Evolutionary conservation across 2,329 filamentous ascomycete species (phyloP), one percentile per base, ranked within the genome.

Genomic region (Cordyceps fumosorosea): DNA sequence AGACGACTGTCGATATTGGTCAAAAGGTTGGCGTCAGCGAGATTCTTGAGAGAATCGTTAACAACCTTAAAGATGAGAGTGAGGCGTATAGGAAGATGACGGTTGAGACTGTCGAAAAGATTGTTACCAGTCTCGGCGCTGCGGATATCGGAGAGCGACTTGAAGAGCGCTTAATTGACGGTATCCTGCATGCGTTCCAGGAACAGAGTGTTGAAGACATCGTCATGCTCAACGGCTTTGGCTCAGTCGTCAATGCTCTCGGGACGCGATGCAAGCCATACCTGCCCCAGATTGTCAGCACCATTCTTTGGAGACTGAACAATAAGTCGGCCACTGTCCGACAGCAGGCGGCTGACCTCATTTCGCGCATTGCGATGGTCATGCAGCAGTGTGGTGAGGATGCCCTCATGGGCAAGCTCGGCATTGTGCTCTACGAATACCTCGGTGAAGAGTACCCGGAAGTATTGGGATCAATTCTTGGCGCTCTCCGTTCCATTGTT

Each of bases 41-140:
- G 79, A 98, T 99, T 64, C 82, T 98, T 4, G 91, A 97, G 75
- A 84, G 93, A 53, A 90, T 98, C 63, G 95, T 98, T 58, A 89
- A 87, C 77, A 97, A 99, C 72, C 84, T 99, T 67, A 99, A 99
- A 76, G 95, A 99, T 71, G 95, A 99, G 76, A 97, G 90, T 74
- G 95, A 99, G 73, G 89, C 93, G 1, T 99, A 99, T 76, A 88
- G 95, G 56, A 98, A 98, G 81, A 99, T 99, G 95, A 97, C 95
- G 0, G 89, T 99, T 40, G 95, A 99, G 79, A 98, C 95, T 0
- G 87, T 98, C 10, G 95, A 99, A 78, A 99, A 98, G 78, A 87
- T 98, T 54, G 89, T 99, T 69, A 92, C 93, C 18, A 91, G 91
- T 62, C 82, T 98, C 60, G 95, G 95, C 62, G 93, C 93, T 8